Percentiles rank a stretch among this genome's conserved stretches.
These are phyloP conservation scores for Exophiala lecanii-corni DNA, from an alignment of 2,329 filamentous ascomycete genomes.

Conservation along the genomic window DNA sequence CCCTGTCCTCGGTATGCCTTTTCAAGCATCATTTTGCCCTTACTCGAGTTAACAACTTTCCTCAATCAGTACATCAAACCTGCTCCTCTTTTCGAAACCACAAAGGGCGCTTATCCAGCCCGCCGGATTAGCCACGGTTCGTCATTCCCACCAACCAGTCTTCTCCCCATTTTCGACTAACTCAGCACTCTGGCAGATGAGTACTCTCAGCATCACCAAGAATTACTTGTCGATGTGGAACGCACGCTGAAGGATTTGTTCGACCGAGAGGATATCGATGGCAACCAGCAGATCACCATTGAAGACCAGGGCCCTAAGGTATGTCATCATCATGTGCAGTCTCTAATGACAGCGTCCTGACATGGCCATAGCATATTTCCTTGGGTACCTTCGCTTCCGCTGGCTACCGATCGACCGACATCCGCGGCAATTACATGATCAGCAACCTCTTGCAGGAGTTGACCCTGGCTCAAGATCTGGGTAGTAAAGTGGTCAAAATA, in stretches of 20 bases:
- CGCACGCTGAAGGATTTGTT: constrained; percentile 73
- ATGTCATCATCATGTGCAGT: constrained; percentile 16
- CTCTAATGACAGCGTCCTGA: constrained; percentile 1
- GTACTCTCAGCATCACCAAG: constrained; percentile 61
- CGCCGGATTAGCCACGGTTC: constrained; percentile 44
- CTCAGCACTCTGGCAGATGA: constrained; percentile 57
- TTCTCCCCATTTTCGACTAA: constrained; percentile 22
- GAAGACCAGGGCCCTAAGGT: constrained; percentile 93
- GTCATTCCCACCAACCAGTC: background rate
- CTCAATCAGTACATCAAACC: constrained; percentile 26
- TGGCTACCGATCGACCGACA: constrained; percentile 80
- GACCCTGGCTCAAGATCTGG: constrained; percentile 84
- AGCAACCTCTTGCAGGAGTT: constrained; percentile 95
- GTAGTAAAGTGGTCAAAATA: constrained; percentile 81
- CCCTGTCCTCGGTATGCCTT: constrained; percentile 51
- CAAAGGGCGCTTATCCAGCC: constrained; percentile 18
- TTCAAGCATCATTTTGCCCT: too few relatives aligned
- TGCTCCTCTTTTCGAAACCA: constrained; percentile 9
- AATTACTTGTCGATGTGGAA: constrained; percentile 83
- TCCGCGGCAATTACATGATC: constrained; percentile 94
- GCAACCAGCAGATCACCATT: constrained; percentile 95
- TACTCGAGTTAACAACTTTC: too few relatives aligned
- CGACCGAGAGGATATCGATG: constrained; percentile 85
- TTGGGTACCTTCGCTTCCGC: constrained; percentile 81
- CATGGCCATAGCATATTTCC: constrained; percentile 61